A percentile compares a stretch with the other conserved stretches of the same genome.
Conservation (phyloP, 305 asterid genomes). For the Andrographis paniculata region DNA sequence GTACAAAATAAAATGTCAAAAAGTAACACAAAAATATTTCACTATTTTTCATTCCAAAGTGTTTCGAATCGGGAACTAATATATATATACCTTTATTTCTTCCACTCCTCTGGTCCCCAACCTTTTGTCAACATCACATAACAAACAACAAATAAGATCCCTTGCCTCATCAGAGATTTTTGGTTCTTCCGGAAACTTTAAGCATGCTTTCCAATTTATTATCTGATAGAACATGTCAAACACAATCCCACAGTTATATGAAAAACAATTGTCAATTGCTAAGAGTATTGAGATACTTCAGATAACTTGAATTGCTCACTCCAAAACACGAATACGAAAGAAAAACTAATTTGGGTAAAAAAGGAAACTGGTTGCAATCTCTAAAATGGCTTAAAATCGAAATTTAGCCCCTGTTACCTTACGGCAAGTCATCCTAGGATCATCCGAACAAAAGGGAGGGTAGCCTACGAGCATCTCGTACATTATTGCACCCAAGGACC, state of each 20-base stretch:
- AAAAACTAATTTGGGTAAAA: too few relatives aligned
- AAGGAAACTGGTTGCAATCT: too few relatives aligned
- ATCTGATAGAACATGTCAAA: slow-evolving; percentile 20
- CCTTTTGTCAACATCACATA: slow-evolving; percentile 87
- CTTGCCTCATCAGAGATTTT: slow-evolving; percentile 78
- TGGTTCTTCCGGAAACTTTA: slow-evolving; percentile 91
- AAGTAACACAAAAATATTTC: too few relatives aligned
- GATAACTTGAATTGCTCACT: too few relatives aligned
- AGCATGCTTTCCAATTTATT: slow-evolving; percentile 75
- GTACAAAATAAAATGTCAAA: too few relatives aligned
- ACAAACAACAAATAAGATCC: slow-evolving; percentile 74
- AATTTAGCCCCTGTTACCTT: slow-evolving; percentile 46
- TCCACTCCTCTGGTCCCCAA: slow-evolving; percentile 91
- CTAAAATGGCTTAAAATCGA: too few relatives aligned
- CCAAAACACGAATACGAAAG: too few relatives aligned
- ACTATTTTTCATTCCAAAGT: neutral
- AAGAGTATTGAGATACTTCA: neutral
- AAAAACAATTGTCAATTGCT: neutral
- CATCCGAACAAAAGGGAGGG: slow-evolving; percentile 99
- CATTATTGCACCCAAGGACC: slow-evolving; percentile 94
- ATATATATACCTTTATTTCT: slow-evolving; percentile 65
- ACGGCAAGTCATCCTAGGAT: slow-evolving; percentile 95
- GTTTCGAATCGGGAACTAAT: neutral
- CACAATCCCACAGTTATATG: neutral
- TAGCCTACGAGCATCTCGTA: slow-evolving; percentile 91